Evolutionary conservation across 1,284 basidiomycete genomes (phyloP), one percentile per base, ranked within the genome.

Genomic region (Wolfiporia cocos): DNA sequence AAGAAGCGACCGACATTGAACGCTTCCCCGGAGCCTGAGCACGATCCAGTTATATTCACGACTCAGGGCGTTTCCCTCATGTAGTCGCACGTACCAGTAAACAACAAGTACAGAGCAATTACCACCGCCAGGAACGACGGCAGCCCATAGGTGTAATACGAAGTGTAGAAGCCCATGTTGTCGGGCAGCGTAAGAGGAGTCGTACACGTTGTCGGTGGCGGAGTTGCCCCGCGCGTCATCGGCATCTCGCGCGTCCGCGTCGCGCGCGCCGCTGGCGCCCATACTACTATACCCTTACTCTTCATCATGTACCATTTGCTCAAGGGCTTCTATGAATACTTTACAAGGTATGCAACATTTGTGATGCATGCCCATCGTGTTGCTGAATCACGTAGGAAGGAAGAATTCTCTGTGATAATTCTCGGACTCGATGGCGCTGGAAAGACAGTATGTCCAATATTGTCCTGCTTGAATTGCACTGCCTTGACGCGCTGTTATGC

Each of bases 1-100:
- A 99, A 75, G 71, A 93, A 96, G 42, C 79, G 77, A 37, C 92
- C 93, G 50, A 92, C 80, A 62, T 96, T 92, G 81, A 98, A 96
- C 2, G 82, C 79, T 62, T 91, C 87, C 47, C 88, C 88, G 32
- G 87, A 90, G 55, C 78, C 88, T 92, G 59, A n/a, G 23, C 17
- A 9, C 6, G 17, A 22, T 19, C 4, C 10, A 7, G 26, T 14
- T 7, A 14, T 28, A 14, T 14, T 9, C 26, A 28, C 14, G 26
- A 28, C 9, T 32, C 12, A 23, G 6, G 11, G 19, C 20, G 14
- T 9, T 40, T 10, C 30, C 18, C 14, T 30, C 23, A 31, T 20
- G 21, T n/a, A 32, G 29, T 32, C 19, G 31, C n/a, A 54, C 67
- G 12, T 52, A 89, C 90, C 89, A 40, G 91, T 92, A 58, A 93